Evolutionary conservation across 2,329 filamentous ascomycete species (phyloP).

Genomic region (Pseudogymnoascus sp.): DNA sequence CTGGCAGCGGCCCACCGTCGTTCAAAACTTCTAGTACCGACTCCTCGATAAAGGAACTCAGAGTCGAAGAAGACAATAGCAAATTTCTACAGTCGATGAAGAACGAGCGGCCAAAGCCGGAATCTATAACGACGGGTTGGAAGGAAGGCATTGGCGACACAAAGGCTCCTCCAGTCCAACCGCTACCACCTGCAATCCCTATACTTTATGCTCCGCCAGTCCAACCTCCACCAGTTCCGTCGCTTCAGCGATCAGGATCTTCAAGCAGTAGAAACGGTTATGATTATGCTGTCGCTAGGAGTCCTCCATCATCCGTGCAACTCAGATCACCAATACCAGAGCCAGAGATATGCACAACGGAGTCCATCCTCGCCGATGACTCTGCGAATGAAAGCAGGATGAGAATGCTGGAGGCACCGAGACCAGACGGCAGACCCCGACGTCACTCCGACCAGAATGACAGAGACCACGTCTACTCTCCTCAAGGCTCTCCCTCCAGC

Average conservation of each 20-base stretch:
- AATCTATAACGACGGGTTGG: conserved; percentile 10
- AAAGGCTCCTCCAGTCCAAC: not conserved
- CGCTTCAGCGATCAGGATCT: not conserved
- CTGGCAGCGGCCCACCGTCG: conserved; percentile 16
- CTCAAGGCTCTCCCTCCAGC: not conserved
- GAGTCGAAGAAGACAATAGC: conserved; percentile 26
- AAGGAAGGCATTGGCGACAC: not conserved
- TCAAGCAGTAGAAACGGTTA: not conserved
- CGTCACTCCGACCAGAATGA: not conserved
- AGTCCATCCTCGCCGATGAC: conserved; percentile 8
- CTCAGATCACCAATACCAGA: conserved; percentile 9
- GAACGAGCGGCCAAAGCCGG: conserved; percentile 20
- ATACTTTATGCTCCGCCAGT: conserved; percentile 1
- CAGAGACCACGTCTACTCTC: not conserved
- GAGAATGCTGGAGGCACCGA: not conserved
- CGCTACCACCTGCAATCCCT: not conserved
- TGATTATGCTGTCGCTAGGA: not conserved
- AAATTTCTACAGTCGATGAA: conserved; percentile 28
- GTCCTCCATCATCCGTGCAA: not conserved
- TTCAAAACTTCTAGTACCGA: conserved; percentile 19
- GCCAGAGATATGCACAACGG: conserved; percentile 11
- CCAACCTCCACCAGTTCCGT: not conserved
- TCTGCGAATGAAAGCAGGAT: conserved; percentile 4
- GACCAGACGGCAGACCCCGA: not conserved
- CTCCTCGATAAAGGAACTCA: conserved; percentile 22